phyloP scores from a whole-genome alignment of 2,329 filamentous ascomycete species.

The Phaeophleospora eucalypticola region DNA sequence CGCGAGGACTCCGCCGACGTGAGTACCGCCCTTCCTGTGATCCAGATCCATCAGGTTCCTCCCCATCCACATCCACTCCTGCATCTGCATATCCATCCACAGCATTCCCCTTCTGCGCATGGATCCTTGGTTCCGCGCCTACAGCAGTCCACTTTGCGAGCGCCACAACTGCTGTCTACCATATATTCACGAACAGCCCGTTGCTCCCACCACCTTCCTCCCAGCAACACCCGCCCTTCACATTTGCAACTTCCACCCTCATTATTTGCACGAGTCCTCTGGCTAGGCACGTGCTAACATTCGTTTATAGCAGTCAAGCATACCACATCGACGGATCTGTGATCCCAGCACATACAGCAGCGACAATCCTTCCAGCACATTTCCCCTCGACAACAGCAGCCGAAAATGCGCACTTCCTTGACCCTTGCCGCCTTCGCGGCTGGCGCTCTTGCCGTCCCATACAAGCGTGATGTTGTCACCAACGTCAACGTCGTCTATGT shows the following conservation, averaged over 20 bases:
- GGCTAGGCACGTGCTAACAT: slow-evolving; percentile 14
- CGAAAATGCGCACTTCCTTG: slow-evolving; percentile 36
- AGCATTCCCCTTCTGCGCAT: neutral
- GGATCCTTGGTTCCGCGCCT: neutral
- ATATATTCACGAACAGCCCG: too few species aligned
- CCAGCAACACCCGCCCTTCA: too few species aligned
- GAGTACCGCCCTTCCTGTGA: slow-evolving; percentile 2
- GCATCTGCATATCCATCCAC: too few species aligned
- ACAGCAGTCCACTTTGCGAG: neutral
- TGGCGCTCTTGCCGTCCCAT: slow-evolving; percentile 34
- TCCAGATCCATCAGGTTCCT: neutral
- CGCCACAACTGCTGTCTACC: too few species aligned
- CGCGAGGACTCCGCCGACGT: slow-evolving; percentile 10
- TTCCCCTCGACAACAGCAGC: slow-evolving; percentile 14
- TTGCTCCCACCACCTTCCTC: too few species aligned
- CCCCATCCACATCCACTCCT: neutral
- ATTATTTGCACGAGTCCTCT: slow-evolving; percentile 8
- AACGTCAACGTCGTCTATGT: slow-evolving; percentile 30
- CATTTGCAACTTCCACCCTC: too few species aligned
- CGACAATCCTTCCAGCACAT: slow-evolving; percentile 1
- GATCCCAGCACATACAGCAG: slow-evolving; percentile 11
- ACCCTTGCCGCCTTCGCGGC: slow-evolving; percentile 35
- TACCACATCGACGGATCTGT: slow-evolving; percentile 15
- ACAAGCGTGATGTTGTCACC: slow-evolving; percentile 27
- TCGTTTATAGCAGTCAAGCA: slow-evolving; percentile 8